Percentiles rank a stretch among this genome's conserved stretches.
Conservation (phyloP, 2,329 filamentous ascomycete genomes). For the Leptographium procerum region DNA sequence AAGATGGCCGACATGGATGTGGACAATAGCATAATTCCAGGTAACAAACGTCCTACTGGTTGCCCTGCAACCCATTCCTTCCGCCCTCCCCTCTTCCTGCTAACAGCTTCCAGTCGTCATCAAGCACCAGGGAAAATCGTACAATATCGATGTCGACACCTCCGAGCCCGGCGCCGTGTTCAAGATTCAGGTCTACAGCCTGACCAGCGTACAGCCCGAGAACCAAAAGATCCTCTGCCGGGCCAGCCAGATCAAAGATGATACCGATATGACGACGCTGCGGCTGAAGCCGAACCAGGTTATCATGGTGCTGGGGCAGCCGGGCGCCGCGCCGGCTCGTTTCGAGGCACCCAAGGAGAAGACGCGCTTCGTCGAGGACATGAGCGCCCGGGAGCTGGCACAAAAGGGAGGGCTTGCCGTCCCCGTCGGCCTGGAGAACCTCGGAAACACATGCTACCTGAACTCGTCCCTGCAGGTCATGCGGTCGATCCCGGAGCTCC, state of each 20-base stretch:
- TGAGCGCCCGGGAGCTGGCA: conserved; percentile 88
- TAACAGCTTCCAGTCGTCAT: conserved; percentile 30
- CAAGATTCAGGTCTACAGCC: conserved; percentile 89
- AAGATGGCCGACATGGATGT: conserved; percentile 2
- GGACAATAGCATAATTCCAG: not conserved
- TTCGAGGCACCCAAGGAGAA: conserved; percentile 66
- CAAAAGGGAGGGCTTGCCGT: conserved; percentile 64
- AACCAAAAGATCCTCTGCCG: conserved; percentile 94
- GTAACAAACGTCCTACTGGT: not conserved
- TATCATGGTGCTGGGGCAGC: conserved; percentile 96
- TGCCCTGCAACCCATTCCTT: not conserved
- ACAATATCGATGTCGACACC: conserved; percentile 86
- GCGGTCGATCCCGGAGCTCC: conserved; percentile 79
- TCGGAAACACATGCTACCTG: conserved; percentile 97
- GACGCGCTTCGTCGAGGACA: conserved; percentile 88
- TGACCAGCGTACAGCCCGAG: conserved; percentile 92
- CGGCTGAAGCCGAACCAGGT: conserved; percentile 75
- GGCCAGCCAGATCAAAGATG: conserved; percentile 89
- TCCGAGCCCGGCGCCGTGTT: conserved; percentile 79
- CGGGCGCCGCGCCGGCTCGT: conserved; percentile 50
- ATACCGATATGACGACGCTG: conserved; percentile 73
- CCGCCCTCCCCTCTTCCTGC: not conserved
- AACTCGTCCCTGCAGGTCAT: conserved; percentile 95
- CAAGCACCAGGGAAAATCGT: conserved; percentile 90
- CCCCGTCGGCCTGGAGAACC: conserved; percentile 78